A percentile compares a stretch with the other conserved stretches of the same genome.
Conservation (phyloP, 768 basidiomycete genomes). For the Rhizopogon roseolus region DNA sequence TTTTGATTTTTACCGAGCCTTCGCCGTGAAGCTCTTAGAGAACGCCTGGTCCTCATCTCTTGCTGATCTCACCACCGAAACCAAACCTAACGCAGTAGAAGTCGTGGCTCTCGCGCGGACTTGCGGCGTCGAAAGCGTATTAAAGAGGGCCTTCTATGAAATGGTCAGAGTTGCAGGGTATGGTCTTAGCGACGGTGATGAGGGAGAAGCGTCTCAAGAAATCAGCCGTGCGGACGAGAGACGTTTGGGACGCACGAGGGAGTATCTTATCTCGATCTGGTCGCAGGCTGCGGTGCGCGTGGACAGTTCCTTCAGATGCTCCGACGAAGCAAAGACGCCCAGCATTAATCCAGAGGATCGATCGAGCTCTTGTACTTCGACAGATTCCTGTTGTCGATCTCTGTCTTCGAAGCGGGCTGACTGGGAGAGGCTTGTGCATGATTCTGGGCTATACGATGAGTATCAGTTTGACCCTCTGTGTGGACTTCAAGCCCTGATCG, state of each 20-base stretch:
- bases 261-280: conserved; percentile 2
- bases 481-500: conserved; percentile 28
- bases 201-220: background rate
- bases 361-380: conserved; percentile 11
- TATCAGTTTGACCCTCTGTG: conserved; percentile 30
- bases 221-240: conserved; percentile 3
- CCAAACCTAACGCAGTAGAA: conserved; percentile 20
- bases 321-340: background rate
- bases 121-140: conserved; percentile 21
- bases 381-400: background rate
- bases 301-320: conserved; percentile 1
- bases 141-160: conserved; percentile 37
- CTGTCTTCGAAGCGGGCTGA: background rate
- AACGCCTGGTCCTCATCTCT: conserved; percentile 27
- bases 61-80: conserved; percentile 4
- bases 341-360: background rate
- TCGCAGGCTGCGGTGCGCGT: conserved; percentile 2
- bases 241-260: conserved; percentile 1
- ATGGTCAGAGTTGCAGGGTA: background rate
- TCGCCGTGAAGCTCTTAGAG: conserved; percentile 24
- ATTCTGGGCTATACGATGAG: conserved; percentile 20
- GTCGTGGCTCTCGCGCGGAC: conserved; percentile 27
- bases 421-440: conserved; percentile 11
- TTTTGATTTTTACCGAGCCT: conserved; percentile 25
- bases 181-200: conserved; percentile 1